These are phyloP conservation scores for Talaromyces sp. DNA, from an alignment of 2,329 filamentous ascomycete species.

Conservation along the genomic window DNA sequence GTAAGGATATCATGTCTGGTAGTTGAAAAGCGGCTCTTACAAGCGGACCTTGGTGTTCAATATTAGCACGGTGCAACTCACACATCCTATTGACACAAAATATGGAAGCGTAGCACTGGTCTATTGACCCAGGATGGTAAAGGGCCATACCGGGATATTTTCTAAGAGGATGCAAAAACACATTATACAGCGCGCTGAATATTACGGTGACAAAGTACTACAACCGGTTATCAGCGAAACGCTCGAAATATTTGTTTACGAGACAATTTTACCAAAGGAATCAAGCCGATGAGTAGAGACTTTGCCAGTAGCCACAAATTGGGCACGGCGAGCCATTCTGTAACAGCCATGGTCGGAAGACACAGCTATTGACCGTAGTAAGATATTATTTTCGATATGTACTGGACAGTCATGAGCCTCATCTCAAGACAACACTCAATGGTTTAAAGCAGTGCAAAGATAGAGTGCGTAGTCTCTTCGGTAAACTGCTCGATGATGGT, in stretches of 20 bases:
- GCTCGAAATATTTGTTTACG: background rate
- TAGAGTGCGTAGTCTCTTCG: background rate
- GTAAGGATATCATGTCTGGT: background rate
- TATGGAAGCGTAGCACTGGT: too few species aligned
- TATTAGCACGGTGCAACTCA: background rate
- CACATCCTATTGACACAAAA: background rate
- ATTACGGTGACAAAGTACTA: constrained; percentile 4
- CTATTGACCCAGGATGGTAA: too few species aligned
- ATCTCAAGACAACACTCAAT: background rate
- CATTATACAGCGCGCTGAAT: constrained; percentile 3
- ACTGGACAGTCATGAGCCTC: background rate
- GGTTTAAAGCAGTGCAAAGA: too few species aligned
- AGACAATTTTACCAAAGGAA: background rate
- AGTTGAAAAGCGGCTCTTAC: constrained; percentile 1
- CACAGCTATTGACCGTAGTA: background rate
- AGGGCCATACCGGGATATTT: constrained; percentile 11
- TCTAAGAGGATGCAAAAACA: constrained; percentile 13
- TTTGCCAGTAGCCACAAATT: background rate
- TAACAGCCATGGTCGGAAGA: background rate
- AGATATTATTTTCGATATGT: background rate
- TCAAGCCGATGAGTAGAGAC: constrained; percentile 2
- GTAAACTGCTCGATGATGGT: background rate
- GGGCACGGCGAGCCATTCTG: background rate
- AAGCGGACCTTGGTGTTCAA: background rate
- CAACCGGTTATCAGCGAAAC: background rate